phyloP scores from a whole-genome alignment of 495 filamentous ascomycete genomes.

The Aspergillus cavernicola region DNA sequence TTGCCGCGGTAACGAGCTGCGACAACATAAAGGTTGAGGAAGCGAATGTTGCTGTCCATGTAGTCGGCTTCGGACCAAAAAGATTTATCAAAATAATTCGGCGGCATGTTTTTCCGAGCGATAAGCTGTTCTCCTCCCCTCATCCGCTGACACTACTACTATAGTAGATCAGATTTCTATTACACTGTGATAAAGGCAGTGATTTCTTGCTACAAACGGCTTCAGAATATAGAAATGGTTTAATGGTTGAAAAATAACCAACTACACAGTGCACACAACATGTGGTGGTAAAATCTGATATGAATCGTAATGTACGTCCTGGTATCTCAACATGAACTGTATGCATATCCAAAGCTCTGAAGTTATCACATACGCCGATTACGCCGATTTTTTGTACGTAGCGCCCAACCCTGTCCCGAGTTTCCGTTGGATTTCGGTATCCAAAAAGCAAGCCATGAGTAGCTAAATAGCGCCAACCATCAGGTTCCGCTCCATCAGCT shows the following conservation, averaged over 20 bases:
- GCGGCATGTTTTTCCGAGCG: constrained; percentile 33
- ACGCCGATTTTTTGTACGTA: background rate
- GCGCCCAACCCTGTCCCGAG: background rate
- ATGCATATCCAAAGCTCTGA: background rate
- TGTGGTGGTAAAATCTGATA: too few species aligned
- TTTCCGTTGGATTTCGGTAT: background rate
- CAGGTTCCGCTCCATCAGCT: constrained; percentile 56
- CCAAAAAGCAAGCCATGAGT: background rate
- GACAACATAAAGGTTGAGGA: constrained; percentile 38
- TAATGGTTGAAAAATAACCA: background rate
- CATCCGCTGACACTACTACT: too few species aligned
- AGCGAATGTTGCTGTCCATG: constrained; percentile 18
- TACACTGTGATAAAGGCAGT: too few species aligned
- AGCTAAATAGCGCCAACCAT: constrained; percentile 18
- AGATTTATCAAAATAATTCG: constrained; percentile 37
- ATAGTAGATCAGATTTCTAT: too few species aligned
- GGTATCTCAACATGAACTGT: background rate
- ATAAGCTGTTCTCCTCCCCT: background rate
- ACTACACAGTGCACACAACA: too few species aligned
- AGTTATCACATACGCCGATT: background rate
- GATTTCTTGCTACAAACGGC: too few species aligned
- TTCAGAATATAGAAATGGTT: background rate
- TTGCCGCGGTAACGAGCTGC: constrained; percentile 43
- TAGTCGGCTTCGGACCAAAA: constrained; percentile 12
- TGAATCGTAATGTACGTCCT: background rate